Percentiles rank a stretch among this genome's conserved stretches.
phyloP scores from a whole-genome alignment of 495 filamentous ascomycete genomes.

The Talaromyces stipitatus region DNA sequence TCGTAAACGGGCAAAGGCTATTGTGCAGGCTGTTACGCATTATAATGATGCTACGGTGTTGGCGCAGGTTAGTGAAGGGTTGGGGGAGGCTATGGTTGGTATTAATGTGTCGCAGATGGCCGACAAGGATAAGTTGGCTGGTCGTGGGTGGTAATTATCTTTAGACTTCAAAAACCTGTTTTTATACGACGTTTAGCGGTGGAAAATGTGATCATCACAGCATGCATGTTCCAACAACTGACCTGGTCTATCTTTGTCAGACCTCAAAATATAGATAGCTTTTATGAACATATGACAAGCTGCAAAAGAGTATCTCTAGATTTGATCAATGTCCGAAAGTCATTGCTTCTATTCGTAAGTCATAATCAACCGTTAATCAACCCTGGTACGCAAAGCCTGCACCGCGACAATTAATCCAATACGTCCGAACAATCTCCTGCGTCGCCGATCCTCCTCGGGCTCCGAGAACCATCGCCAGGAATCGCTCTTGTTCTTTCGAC shows the following conservation, averaged over 20 bases:
- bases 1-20: conserved; percentile 77
- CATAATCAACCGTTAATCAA: neutral
- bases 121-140: conserved; percentile 73
- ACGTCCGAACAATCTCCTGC: conserved; percentile 52
- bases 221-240: neutral
- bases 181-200: conserved; percentile 1
- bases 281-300: neutral
- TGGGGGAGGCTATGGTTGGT: conserved; percentile 95
- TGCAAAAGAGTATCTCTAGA: neutral
- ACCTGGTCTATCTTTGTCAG: too few relatives aligned
- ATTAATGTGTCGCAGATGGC: conserved; percentile 71
- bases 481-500: conserved; percentile 26
- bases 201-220: neutral
- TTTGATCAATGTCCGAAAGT: too few relatives aligned
- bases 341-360: neutral
- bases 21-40: conserved; percentile 90
- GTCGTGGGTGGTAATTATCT: conserved; percentile 67
- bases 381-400: conserved; percentile 52
- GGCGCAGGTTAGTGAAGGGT: conserved; percentile 75
- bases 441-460: conserved; percentile 54
- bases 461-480: conserved; percentile 34
- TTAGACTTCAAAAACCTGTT: neutral
- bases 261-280: neutral
- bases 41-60: conserved; percentile 80
- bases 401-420: conserved; percentile 65